These are phyloP conservation scores for Rusavskia elegans DNA, from an alignment of 495 filamentous ascomycete species.

Conservation along the genomic window DNA sequence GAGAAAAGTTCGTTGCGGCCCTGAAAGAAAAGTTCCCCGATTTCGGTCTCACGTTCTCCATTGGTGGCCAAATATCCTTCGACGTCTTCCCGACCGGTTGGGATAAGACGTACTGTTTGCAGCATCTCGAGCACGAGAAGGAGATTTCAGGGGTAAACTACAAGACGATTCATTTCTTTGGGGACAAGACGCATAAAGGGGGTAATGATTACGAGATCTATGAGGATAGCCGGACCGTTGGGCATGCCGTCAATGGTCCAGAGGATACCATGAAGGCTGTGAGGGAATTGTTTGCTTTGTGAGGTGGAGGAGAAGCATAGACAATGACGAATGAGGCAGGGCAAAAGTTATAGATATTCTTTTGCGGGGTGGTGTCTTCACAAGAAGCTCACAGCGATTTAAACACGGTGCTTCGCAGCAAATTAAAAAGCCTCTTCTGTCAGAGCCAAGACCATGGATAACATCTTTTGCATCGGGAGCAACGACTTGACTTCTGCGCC, in stretches of 20 bases:
- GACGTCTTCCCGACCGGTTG: constrained; percentile 94
- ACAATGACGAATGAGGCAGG: not conserved
- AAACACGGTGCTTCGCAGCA: not conserved
- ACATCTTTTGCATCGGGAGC: too few relatives aligned
- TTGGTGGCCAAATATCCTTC: constrained; percentile 95
- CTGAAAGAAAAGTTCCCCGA: constrained; percentile 71
- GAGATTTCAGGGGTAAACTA: constrained; percentile 49
- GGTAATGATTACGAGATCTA: constrained; percentile 97
- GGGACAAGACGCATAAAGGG: constrained; percentile 77
- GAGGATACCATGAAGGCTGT: constrained; percentile 65
- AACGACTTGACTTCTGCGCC: too few relatives aligned
- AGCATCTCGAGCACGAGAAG: constrained; percentile 72
- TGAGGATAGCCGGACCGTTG: constrained; percentile 59
- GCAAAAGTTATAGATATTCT: not conserved
- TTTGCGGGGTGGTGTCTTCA: not conserved
- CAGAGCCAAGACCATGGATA: too few relatives aligned
- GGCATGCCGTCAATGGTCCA: constrained; percentile 66
- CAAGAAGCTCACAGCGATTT: not conserved
- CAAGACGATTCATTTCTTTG: constrained; percentile 90
- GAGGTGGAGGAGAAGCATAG: constrained; percentile 4
- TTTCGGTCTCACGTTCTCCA: constrained; percentile 77
- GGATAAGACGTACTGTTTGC: constrained; percentile 97
- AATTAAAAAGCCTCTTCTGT: too few relatives aligned
- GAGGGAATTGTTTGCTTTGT: constrained; percentile 65
- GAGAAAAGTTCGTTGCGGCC: constrained; percentile 52